Percentiles rank a stretch among this genome's conserved stretches.
phyloP scores from a whole-genome alignment of 257 asterid species.

The Perilla frutescens region DNA sequence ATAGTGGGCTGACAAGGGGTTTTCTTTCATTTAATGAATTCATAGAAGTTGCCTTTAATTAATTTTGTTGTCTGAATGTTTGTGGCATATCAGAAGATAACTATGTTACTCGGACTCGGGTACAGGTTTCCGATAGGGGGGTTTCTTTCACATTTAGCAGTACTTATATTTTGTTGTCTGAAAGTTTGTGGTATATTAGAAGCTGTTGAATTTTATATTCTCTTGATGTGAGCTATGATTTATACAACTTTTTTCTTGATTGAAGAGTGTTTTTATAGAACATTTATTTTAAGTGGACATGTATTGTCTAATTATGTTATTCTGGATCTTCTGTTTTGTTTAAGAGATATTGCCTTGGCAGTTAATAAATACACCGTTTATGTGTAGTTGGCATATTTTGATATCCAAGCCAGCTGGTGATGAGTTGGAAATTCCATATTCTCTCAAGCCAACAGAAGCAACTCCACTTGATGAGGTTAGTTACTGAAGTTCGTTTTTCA shows the following conservation, averaged over 20 bases:
- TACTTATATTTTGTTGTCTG: slow-evolving; percentile 5
- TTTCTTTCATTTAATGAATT: slow-evolving; percentile 10
- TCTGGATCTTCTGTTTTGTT: not conserved
- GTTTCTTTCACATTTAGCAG: not conserved
- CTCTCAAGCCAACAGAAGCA: slow-evolving; percentile 72
- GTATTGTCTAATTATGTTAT: slow-evolving; percentile 20
- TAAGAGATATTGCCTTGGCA: slow-evolving; percentile 28
- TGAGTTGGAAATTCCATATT: slow-evolving; percentile 73
- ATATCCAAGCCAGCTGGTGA: slow-evolving; percentile 86
- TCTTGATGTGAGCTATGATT: slow-evolving; percentile 27
- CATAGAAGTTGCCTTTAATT: not conserved
- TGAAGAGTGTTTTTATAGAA: slow-evolving; percentile 21
- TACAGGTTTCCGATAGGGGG: no score
- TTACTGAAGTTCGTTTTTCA: slow-evolving; percentile 19
- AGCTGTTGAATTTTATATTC: slow-evolving; percentile 1
- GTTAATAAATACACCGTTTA: slow-evolving; percentile 35
- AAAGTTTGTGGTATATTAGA: slow-evolving; percentile 11
- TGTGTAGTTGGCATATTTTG: slow-evolving; percentile 80
- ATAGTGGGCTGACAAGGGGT: not conserved
- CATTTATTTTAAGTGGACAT: not conserved
- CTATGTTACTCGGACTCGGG: no score
- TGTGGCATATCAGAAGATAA: slow-evolving; percentile 6
- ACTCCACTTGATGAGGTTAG: slow-evolving; percentile 83
- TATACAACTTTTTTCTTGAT: not conserved
- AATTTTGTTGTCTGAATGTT: not conserved